Evolutionary conservation across 163 green algal genomes (phyloP), one percentile per base, ranked within the genome.

Genomic region (Coccomyxa subellipsoidea): DNA sequence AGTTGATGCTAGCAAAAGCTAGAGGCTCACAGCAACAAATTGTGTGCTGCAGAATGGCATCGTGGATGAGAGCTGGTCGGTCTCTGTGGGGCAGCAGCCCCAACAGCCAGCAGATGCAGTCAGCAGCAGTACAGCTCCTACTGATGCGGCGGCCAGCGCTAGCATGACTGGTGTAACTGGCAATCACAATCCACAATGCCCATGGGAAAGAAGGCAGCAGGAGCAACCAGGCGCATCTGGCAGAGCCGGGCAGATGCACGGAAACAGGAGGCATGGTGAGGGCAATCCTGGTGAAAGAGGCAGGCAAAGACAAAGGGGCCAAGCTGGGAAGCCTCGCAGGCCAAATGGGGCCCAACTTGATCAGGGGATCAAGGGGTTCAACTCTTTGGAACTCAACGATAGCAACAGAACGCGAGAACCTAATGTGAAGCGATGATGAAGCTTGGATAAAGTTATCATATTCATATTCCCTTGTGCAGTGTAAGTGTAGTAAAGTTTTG

Each of bases 21-120:
- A n/a, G n/a, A n/a, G n/a, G n/a, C n/a, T n/a, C n/a, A n/a, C n/a
- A n/a, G n/a, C n/a, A n/a, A n/a, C n/a, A n/a, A n/a, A n/a, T 36
- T 73, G n/a, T 73, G 66, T 36, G 66, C 66, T 59, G 66, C 66
- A 73, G 66, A 73, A 73, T n/a, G 66, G 66, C 66, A 73, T 73
- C 2, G 66, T 73, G 1, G 66, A 73, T 1, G 66, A 73, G 18
- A 36, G 29, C 66, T 73, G 66, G 66, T 32, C 29, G 15, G 66
- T 73, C 1, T 73, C 66, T 23, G 21, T 73, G 1, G 66, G 66
- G 10, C 66, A 32, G 66, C 29, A 36, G 66, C 66, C 27, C 8
- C 32, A 27, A 73, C 66, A 34, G 27, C 27, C 66, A 27, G 66
- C 66, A 32, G 29, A 73, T 4, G 66, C 10, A 12, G 18, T 8